These are phyloP conservation scores for Ophiostoma sp. DNA, from an alignment of 2,329 filamentous ascomycete species.

Conservation along the genomic window DNA sequence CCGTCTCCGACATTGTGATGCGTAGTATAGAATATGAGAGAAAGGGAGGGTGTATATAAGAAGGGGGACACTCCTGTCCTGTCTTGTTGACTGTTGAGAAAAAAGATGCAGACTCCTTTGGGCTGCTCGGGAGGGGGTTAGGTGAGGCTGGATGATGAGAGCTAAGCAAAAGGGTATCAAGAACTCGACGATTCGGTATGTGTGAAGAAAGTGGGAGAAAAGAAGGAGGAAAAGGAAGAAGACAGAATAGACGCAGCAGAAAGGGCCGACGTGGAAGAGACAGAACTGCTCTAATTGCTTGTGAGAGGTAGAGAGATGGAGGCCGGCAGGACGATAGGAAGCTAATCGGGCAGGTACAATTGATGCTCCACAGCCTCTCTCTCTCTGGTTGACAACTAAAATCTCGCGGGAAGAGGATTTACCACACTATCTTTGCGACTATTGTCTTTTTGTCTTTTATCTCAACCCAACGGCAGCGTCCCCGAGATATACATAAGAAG, in stretches of 20 bases:
- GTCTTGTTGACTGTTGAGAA: neutral
- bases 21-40: neutral
- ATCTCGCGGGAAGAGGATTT: neutral
- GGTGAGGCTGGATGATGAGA: neutral
- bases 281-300: slow-evolving; percentile 4
- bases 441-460: neutral
- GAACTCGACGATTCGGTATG: neutral
- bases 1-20: slow-evolving; percentile 29
- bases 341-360: slow-evolving; percentile 8
- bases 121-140: neutral
- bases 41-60: neutral
- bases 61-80: neutral
- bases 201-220: neutral
- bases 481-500: neutral
- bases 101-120: neutral
- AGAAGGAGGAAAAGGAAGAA: neutral
- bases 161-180: slow-evolving; percentile 5
- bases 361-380: slow-evolving; percentile 10
- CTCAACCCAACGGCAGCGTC: neutral
- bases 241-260: neutral
- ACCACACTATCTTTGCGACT: neutral
- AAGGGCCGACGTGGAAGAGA: neutral
- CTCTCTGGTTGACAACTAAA: neutral
- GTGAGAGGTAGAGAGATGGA: slow-evolving; percentile 11
- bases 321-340: slow-evolving; percentile 5